Percentiles rank a stretch among this genome's conserved stretches.
Conservation (phyloP, 768 basidiomycete species). For the Podaxis pistillaris region DNA sequence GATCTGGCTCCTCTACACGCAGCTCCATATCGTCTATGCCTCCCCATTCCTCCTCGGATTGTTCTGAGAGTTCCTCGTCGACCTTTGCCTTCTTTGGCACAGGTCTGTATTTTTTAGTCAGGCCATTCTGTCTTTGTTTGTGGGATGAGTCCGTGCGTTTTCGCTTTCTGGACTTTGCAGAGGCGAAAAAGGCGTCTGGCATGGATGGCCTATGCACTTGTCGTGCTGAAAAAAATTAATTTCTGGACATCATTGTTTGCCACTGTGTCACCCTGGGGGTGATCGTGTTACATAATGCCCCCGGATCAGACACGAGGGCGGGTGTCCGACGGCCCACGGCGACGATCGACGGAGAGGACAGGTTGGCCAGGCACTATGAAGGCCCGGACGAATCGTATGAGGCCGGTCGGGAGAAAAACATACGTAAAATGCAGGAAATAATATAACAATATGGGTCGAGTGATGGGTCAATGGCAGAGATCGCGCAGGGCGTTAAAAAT, state of each 20-base stretch:
- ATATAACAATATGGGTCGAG: background rate
- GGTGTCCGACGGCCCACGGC: background rate
- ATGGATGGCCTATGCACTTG: conserved; percentile 35
- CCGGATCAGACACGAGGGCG: background rate
- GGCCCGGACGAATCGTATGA: background rate
- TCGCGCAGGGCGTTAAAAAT: background rate
- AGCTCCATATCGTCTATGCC: conserved; percentile 77
- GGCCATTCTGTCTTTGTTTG: conserved; percentile 22
- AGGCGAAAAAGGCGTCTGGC: conserved; percentile 84
- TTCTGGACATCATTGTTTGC: background rate
- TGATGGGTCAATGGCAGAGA: background rate
- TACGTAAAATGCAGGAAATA: background rate
- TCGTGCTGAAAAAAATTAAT: background rate
- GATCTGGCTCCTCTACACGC: conserved; percentile 46
- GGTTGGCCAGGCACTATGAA: background rate
- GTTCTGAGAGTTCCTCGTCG: conserved; percentile 74
- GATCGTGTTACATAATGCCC: background rate
- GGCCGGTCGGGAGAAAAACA: background rate
- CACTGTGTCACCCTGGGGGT: background rate
- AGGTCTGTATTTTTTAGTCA: background rate
- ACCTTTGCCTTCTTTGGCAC: conserved; percentile 28
- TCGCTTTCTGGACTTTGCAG: conserved; percentile 58
- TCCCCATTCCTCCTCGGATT: conserved; percentile 39
- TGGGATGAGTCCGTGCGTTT: conserved; percentile 40
- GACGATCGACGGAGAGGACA: background rate